Conservation (phyloP, 768 basidiomycete genomes). For the Leccinum aurantiacum region DNA sequence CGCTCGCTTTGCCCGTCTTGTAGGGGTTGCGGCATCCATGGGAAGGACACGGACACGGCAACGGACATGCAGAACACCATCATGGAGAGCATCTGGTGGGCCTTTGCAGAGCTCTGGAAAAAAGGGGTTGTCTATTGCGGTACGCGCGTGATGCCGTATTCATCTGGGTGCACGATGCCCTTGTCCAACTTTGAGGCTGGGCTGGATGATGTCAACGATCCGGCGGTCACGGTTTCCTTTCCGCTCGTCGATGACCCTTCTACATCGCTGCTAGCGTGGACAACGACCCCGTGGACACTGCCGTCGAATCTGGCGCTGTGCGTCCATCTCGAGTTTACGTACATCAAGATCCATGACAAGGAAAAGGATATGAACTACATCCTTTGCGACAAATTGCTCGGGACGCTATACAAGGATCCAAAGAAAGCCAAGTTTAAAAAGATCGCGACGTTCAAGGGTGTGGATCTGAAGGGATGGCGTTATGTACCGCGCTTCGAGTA, state of each 20-base stretch:
- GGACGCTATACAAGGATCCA: slow-evolving; percentile 91
- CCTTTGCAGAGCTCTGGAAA: slow-evolving; percentile 90
- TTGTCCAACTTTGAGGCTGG: slow-evolving; percentile 98
- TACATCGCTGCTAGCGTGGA: slow-evolving; percentile 96
- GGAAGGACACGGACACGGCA: slow-evolving; percentile 57
- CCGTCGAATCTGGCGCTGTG: slow-evolving; percentile 95
- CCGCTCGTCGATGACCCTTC: slow-evolving; percentile 89
- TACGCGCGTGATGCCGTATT: no score
- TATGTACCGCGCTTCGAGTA: slow-evolving; percentile 96
- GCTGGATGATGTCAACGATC: slow-evolving; percentile 89
- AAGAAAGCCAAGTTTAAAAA: slow-evolving; percentile 98
- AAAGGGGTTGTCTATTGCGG: no score
- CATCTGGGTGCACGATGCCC: slow-evolving; percentile 93
- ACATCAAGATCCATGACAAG: slow-evolving; percentile 94
- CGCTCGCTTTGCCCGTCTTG: background rate
- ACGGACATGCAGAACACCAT: slow-evolving; percentile 40
- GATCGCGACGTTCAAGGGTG: slow-evolving; percentile 81
- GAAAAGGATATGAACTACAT: slow-evolving; percentile 88
- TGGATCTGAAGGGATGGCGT: slow-evolving; percentile 94
- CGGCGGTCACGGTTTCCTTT: slow-evolving; percentile 94
- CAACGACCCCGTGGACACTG: slow-evolving; percentile 98
- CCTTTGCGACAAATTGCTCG: slow-evolving; percentile 82
- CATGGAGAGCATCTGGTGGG: slow-evolving; percentile 99
- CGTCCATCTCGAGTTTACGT: slow-evolving; percentile 94
- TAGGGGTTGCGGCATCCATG: slow-evolving; percentile 64